These are phyloP conservation scores for Pseudogymnoascus destructans DNA, from an alignment of 2,329 filamentous ascomycete genomes.

Conservation along the genomic window DNA sequence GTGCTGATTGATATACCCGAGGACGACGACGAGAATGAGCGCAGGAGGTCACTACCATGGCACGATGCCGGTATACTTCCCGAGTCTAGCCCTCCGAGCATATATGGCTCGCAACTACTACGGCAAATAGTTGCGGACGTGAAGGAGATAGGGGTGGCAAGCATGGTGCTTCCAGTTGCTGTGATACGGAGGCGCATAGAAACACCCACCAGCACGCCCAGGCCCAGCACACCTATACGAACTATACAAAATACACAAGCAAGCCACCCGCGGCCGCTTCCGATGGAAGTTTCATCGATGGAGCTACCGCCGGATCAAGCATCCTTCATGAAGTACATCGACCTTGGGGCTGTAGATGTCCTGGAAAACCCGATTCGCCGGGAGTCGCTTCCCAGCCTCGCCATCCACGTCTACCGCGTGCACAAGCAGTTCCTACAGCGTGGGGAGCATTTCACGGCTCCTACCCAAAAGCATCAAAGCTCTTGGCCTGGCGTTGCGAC, in stretches of 20 bases:
- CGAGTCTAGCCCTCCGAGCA: background rate
- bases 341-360: constrained; percentile 78
- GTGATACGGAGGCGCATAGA: background rate
- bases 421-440: constrained; percentile 65
- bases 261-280: background rate
- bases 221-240: background rate
- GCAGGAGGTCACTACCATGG: background rate
- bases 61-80: background rate
- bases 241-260: background rate
- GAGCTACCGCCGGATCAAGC: constrained; percentile 33
- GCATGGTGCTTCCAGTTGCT: constrained; percentile 16
- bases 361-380: constrained; percentile 65
- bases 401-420: constrained; percentile 72
- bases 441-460: constrained; percentile 34
- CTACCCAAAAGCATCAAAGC: constrained; percentile 39
- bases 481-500: constrained; percentile 87
- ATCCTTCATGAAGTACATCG: constrained; percentile 59
- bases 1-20: constrained; percentile 40
- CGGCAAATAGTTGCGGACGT: background rate
- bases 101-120: background rate
- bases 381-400: constrained; percentile 60
- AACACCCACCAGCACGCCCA: background rate
- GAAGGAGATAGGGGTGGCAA: constrained; percentile 18
- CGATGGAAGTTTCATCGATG: constrained; percentile 21
- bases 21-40: constrained; percentile 26